Percentiles rank a stretch among this genome's conserved stretches.
Conservation (phyloP, 163 green algal genomes). For the Coccomyxa subellipsoidea region DNA sequence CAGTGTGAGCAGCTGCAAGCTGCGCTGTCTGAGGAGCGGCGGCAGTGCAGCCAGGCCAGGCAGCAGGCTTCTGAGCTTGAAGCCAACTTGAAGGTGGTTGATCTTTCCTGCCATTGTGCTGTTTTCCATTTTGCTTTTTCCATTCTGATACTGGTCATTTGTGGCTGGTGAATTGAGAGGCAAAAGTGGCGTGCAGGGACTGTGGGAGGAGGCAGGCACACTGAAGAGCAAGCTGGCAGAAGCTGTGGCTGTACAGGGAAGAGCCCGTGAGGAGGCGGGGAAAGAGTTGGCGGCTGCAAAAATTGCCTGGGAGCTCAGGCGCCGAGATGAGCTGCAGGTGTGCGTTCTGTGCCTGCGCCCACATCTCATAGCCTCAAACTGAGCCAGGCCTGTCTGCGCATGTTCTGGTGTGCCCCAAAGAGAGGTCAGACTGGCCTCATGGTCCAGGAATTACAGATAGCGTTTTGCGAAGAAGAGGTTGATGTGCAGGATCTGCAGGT, state of each 20-base stretch:
- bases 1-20: not conserved
- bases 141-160: not conserved
- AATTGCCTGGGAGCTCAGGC: conserved; percentile 3
- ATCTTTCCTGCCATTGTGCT: not conserved
- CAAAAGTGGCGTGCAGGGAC: not conserved
- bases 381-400: not conserved
- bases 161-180: not conserved
- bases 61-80: not conserved
- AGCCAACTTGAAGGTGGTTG: not conserved
- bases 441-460: not conserved
- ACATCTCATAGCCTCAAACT: not conserved
- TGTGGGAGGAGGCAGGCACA: not conserved
- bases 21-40: not conserved
- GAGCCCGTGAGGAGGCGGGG: not conserved
- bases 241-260: not conserved
- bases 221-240: not conserved
- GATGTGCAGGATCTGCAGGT: not conserved
- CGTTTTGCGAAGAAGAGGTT: not conserved
- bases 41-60: not conserved
- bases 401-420: not conserved
- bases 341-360: not conserved
- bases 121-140: not conserved
- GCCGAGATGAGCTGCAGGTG: conserved; percentile 14
- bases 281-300: conserved; percentile 9
- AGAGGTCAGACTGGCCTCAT: not conserved